Evolutionary conservation across 345 rosid species (phyloP), one percentile per base, ranked within the genome.

Genomic region (Aethionema arabicum): DNA sequence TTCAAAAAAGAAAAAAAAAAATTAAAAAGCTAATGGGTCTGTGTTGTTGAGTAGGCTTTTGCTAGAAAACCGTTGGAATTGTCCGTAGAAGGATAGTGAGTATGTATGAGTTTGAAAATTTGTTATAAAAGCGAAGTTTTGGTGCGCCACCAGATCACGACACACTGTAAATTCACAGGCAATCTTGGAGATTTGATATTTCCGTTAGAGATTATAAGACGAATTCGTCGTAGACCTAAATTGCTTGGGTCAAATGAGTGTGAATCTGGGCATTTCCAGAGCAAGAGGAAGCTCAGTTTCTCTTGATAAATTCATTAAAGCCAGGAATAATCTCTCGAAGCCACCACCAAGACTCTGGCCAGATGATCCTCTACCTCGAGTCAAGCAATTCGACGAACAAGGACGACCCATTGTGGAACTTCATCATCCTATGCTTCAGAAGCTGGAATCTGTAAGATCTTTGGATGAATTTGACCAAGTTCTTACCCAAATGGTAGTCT

Each of bases 271-370:
- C 37, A 31, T 63, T 43, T 45, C 54, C 4, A 29, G 40, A 49
- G 15, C 70, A 47, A 65, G 67, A 49, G 59, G 52, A 46, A 59
- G 76, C 45, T 65, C 77, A 0, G 56, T 60, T 0, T 67, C 80
- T 32, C 75, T 80, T 4, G 76, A 82, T 27, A 82, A 78, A 13
- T 61, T 80, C 72, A 67, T 84, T 32, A 64, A 62, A 64, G 59
- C 76, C 61, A 75, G 63, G 69, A 76, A 70, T 52, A 76, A 84
- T 57, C 79, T 82, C 52, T 56, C 77, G n/a, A 70, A 75, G 47
- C 69, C 76, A 51, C 40, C 82, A 6, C 87, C 85, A 21, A 71
- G 40, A 10, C 79, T 82, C 36, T 84, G 82, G 70, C 77, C 82
- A 1, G 50, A 21, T 45, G 77, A 75, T 15, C 79, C 74, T 45